These are phyloP conservation scores for Plenodomus biglobosus DNA, from an alignment of 2,329 filamentous ascomycete genomes.

Conservation along the genomic window DNA sequence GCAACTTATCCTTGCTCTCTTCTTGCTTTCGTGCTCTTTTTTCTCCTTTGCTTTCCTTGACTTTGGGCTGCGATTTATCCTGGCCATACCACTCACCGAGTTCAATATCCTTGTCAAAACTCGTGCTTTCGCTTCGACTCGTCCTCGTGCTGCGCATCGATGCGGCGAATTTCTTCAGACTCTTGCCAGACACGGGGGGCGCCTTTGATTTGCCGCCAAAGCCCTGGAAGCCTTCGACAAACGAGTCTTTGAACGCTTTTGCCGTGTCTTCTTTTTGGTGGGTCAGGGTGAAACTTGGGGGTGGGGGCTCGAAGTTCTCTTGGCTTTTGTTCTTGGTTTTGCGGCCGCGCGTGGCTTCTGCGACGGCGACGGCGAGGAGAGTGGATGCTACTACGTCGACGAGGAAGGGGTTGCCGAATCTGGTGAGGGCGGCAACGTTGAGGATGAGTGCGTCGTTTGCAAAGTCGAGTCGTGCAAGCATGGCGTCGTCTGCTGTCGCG, in stretches of 20 bases:
- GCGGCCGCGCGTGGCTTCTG: slow-evolving; percentile 46
- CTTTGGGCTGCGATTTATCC: slow-evolving; percentile 9
- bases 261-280: slow-evolving; percentile 30
- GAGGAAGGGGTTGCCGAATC: slow-evolving; percentile 49
- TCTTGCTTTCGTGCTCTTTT: slow-evolving; percentile 34
- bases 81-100: slow-evolving; percentile 44
- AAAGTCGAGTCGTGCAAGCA: slow-evolving; percentile 51
- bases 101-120: slow-evolving; percentile 43
- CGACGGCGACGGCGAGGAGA: slow-evolving; percentile 49
- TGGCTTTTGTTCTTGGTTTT: slow-evolving; percentile 18
- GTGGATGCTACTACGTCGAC: slow-evolving; percentile 49
- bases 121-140: slow-evolving; percentile 16
- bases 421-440: slow-evolving; percentile 49
- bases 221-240: slow-evolving; percentile 37
- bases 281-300: slow-evolving; percentile 25
- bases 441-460: slow-evolving; percentile 45
- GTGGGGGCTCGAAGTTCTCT: slow-evolving; percentile 38
- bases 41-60: slow-evolving; percentile 17
- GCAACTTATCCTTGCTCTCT: slow-evolving; percentile 42
- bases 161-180: slow-evolving; percentile 27
- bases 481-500: slow-evolving; percentile 40
- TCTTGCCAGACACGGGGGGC: slow-evolving; percentile 15
- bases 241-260: slow-evolving; percentile 33
- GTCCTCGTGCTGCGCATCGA: slow-evolving; percentile 21
- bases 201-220: slow-evolving; percentile 32